Evolutionary conservation across 805 yeast species (phyloP), one percentile per base, ranked within the genome.

Genomic region (Candida rishiriensis): DNA sequence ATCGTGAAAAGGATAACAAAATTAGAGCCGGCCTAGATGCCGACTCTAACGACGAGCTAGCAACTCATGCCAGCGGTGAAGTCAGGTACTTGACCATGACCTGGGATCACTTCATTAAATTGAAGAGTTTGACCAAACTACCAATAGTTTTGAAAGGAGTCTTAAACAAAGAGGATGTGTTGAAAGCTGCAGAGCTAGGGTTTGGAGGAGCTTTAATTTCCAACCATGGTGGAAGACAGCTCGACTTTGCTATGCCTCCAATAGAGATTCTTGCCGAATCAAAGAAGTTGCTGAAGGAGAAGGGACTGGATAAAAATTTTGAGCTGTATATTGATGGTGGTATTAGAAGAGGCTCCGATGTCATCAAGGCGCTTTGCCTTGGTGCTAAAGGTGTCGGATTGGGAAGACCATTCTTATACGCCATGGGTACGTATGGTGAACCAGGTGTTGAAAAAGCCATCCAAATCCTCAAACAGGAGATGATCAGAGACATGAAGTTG

Each of bases 1-100:
- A 90, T 48, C 77, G 96, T 51, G 96, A 88, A 63, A 87, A 85
- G 60, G 97, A 88, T 58, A 78, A 79, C 79, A 76, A 88, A 49
- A 68, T 79, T 46, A 85, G 85, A 62, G 76, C 78, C 47, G 64
- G 70, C 21, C 70, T 78, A 73, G 76, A 53, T 73, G 72, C 69
- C 2, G 53, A 42, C 3, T 29, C 42, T 3, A 41, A 41, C n/a
- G 47, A 40, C 0, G 51, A 42, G 29, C 41, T 57, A 31, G 39
- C 36, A 11, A 41, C 32, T 15, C 48, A 47, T 44, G 51, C 35
- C 10, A 29, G 40, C 14, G 30, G 36, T 9, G 47, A 42, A 7
- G 43, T 41, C 7, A 37, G 43, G n/a, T 53, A 52, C 39, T 41
- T 51, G 10, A 44, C 14, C 7, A 13, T 82, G 35, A 64, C 72